Evolutionary conservation across 768 basidiomycete species (phyloP), one percentile per base, ranked within the genome.

Genomic region (Leccinum aurantiacum): DNA sequence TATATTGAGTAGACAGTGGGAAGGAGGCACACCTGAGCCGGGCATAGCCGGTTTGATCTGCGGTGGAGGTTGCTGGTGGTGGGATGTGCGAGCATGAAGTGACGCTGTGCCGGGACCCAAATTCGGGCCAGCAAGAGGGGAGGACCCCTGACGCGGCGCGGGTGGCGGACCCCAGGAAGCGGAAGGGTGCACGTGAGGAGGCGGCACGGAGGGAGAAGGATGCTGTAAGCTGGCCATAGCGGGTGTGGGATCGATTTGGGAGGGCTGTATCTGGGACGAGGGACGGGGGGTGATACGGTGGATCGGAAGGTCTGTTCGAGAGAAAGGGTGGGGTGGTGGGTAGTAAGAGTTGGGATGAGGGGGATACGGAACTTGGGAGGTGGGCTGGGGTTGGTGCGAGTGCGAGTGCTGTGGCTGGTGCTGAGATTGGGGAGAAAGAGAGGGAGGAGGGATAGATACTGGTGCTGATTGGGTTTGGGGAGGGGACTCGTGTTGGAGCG

Each of bases 191-290:
- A 71, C 70, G 70, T 71, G 70, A 68, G 71, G 66, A 2, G 66
- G 60, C 31, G 70, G 71, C n/a, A 61, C 64, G 38, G 69, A 63
- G 29, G 71, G 69, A 35, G 71, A 69, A 33, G 71, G 71, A 56
- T 74, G 71, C 13, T 73, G 72, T 3, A 73, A 33, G 49, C 73
- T 74, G 4, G 71, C 72, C 73, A 74, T 73, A 35, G 72, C 69
- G 14, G 73, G 69, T 8, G 65, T 70, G 31, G 65, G 58, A 62
- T 72, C 69, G 64, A 70, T 68, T 47, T 69, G 41, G 7, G 69
- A 35, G 49, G 65, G 31, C n/a, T 60, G 67, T 59, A 66, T 71
- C 68, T 74, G 73, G 1, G 71, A 66, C 10, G 76, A 69, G 61
- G 77, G 50, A 67, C 74, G 55, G 54, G 76, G 37, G 58, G 75